Conservation (phyloP, 164 flowering plant genomes). For the Sedum album region DNA sequence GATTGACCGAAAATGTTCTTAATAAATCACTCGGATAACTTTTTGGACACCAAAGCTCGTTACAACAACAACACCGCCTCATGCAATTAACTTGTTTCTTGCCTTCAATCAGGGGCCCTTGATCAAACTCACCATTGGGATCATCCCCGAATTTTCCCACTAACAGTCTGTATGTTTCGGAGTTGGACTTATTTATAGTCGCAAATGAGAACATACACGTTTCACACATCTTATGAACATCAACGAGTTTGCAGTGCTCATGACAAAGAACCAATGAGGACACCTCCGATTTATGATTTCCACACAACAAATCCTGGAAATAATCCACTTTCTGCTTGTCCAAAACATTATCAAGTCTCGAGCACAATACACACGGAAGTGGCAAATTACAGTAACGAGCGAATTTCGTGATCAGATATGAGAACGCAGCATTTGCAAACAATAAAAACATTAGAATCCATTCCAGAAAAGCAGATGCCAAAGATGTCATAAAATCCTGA, state of each 20-base stretch:
- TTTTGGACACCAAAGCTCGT: no score
- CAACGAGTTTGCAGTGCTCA: no score
- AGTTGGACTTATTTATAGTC: conserved; percentile 42
- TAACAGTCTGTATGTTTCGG: conserved; percentile 50
- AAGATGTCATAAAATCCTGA: conserved; percentile 16
- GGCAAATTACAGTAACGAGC: conserved; percentile 37
- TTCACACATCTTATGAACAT: no score
- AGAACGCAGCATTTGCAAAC: conserved; percentile 32
- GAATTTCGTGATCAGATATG: conserved; percentile 37
- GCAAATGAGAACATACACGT: conserved; percentile 62
- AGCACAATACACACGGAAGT: conserved; percentile 52
- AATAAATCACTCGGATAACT: conserved; percentile 13
- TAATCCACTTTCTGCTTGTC: conserved; percentile 31
- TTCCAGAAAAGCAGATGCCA: background rate
- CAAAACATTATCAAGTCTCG: conserved; percentile 38
- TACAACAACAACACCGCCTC: no score
- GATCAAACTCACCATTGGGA: conserved; percentile 17
- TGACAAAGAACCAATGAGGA: no score
- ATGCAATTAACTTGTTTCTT: no score
- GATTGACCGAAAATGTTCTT: conserved; percentile 8
- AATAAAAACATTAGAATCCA: conserved; percentile 38
- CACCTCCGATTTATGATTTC: no score
- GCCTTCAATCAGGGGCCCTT: conserved; percentile 20
- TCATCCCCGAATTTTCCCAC: no score
- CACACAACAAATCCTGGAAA: conserved; percentile 44